Conservation (phyloP, 495 filamentous ascomycete genomes). For the Xylaria telfairii region DNA sequence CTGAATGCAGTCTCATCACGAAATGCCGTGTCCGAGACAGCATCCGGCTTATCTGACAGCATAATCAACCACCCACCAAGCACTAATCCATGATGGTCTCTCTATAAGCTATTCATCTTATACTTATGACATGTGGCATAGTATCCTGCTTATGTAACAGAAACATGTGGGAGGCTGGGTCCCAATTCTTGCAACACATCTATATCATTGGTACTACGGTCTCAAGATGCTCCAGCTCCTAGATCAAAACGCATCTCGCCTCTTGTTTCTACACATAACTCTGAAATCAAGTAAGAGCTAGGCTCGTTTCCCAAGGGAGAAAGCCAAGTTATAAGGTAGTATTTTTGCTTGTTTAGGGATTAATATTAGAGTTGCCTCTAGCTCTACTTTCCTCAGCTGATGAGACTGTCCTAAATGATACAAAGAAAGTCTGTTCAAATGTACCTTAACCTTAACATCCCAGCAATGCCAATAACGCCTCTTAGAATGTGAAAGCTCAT, state of each 20-base stretch:
- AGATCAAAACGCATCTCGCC: background rate
- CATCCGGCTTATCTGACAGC: background rate
- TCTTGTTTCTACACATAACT: background rate
- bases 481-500: background rate
- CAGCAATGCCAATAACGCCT: background rate
- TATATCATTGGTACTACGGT: no score
- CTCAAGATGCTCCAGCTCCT: background rate
- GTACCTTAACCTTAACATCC: background rate
- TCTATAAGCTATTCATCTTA: background rate
- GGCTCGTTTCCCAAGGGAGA: background rate
- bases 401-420: background rate
- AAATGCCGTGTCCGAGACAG: no score
- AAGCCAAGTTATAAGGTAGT: background rate
- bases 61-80: background rate
- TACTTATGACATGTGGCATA: background rate
- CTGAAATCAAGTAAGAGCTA: background rate
- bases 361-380: background rate
- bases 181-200: background rate
- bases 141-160: background rate
- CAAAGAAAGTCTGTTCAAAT: background rate
- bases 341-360: background rate
- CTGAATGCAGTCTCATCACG: background rate
- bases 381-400: background rate
- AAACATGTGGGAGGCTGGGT: background rate
- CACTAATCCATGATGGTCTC: background rate